Evolutionary conservation across 495 filamentous ascomycete genomes (phyloP).

Genomic region (Penicillium angulare): DNA sequence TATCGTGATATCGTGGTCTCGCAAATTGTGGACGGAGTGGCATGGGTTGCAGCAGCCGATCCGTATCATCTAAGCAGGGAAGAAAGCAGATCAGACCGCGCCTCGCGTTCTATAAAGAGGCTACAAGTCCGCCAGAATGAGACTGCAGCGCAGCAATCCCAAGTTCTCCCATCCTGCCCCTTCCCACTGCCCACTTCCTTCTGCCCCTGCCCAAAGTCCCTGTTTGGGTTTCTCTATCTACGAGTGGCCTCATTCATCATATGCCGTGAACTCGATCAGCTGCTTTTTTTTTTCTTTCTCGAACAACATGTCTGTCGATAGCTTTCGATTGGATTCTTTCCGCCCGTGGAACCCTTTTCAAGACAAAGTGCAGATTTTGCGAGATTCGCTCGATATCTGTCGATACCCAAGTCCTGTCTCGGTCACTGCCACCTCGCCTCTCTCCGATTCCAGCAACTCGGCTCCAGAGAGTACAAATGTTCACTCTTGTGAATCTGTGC

Average conservation of each 20-base stretch:
- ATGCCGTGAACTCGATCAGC: background rate
- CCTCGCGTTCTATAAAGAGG: background rate
- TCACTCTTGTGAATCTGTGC: background rate
- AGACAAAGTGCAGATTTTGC: constrained; percentile 7
- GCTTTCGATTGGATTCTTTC: constrained; percentile 15
- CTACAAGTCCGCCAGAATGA: background rate
- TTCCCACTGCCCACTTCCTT: background rate
- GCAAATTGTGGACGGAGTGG: background rate
- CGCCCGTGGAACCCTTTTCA: constrained; percentile 13
- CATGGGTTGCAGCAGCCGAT: background rate
- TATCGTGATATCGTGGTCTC: too few relatives aligned
- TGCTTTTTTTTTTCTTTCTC: too few relatives aligned
- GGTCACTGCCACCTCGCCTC: constrained; percentile 6
- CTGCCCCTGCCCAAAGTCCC: background rate
- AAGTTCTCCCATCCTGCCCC: constrained; percentile 11
- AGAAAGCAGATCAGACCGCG: background rate
- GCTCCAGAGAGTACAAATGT: background rate
- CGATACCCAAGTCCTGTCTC: constrained; percentile 22
- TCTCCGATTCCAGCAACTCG: background rate
- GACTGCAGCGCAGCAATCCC: background rate
- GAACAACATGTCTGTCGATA: constrained; percentile 6
- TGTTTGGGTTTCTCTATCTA: background rate
- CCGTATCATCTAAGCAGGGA: background rate
- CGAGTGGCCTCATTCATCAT: too few relatives aligned
- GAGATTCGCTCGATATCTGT: constrained; percentile 7